A percentile compares a stretch with the other conserved stretches of the same genome.
Conservation (phyloP, 1,139 yeast genomes). For the Taiozyma sp. region DNA sequence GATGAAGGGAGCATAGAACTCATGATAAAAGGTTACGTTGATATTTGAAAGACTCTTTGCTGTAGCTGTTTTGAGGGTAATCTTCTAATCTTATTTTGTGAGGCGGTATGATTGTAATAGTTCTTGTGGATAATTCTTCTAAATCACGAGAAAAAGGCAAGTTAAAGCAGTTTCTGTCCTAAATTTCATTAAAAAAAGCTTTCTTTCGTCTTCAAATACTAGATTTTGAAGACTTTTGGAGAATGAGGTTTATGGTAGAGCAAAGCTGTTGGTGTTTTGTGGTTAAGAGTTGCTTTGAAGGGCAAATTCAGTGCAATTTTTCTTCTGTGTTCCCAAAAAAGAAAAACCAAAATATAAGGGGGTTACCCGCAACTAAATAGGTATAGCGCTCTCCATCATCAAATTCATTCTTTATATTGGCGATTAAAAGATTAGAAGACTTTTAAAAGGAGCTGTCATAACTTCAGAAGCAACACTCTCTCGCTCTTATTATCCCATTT, state of each 20-base stretch:
- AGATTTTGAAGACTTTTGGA: background rate
- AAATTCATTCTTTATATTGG: too few relatives aligned
- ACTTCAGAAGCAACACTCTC: background rate
- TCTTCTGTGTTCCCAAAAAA: background rate
- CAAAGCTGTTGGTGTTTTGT: background rate
- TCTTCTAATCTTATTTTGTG: background rate
- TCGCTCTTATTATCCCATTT: too few relatives aligned
- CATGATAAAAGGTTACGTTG: constrained; percentile 3
- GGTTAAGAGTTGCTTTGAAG: background rate
- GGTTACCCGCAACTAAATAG: background rate
- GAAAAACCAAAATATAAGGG: background rate
- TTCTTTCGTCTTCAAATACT: background rate
- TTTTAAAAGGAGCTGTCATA: too few relatives aligned
- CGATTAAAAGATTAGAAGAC: too few relatives aligned
- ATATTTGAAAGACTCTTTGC: background rate
- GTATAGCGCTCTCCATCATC: too few relatives aligned
- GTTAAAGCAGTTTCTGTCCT: background rate
- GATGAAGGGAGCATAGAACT: constrained; percentile 15
- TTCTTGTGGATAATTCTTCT: background rate
- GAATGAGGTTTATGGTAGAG: background rate
- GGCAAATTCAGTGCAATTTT: background rate
- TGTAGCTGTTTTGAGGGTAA: background rate
- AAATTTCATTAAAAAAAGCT: background rate
- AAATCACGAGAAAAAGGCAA: background rate
- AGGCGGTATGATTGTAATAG: background rate